Percentiles rank a stretch among this genome's conserved stretches.
phyloP scores from a whole-genome alignment of 495 filamentous ascomycete genomes.

The Neurospora hispaniola region DNA sequence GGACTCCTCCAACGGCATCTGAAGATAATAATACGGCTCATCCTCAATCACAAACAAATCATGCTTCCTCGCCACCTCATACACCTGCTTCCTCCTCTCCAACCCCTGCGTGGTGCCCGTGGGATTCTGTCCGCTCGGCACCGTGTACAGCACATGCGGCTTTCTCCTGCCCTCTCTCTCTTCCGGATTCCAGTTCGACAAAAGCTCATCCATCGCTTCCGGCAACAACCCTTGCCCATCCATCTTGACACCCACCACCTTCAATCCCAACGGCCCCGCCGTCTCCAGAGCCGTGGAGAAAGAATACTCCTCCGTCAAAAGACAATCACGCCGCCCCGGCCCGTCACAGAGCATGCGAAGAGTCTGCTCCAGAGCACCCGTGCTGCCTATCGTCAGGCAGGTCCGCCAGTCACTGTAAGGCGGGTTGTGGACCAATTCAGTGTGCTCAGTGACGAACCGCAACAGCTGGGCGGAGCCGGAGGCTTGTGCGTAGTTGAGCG shows the following conservation, averaged over 20 bases:
- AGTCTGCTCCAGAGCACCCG: slow-evolving; percentile 63
- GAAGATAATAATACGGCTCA: slow-evolving; percentile 94
- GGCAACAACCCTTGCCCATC: slow-evolving; percentile 71
- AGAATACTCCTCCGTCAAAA: slow-evolving; percentile 79
- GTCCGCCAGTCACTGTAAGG: slow-evolving; percentile 81
- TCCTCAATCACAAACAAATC: slow-evolving; percentile 87
- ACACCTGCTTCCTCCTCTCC: slow-evolving; percentile 57
- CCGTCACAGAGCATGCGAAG: slow-evolving; percentile 64
- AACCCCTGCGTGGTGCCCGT: slow-evolving; percentile 72
- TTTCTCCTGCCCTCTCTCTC: slow-evolving; percentile 48
- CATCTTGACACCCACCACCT: slow-evolving; percentile 61
- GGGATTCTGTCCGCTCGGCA: slow-evolving; percentile 85
- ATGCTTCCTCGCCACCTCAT: slow-evolving; percentile 67
- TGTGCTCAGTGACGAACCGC: slow-evolving; percentile 86
- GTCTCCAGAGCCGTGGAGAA: slow-evolving; percentile 79
- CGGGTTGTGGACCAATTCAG: slow-evolving; percentile 64
- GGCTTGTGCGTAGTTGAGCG: slow-evolving; percentile 84
- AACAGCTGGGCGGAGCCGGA: slow-evolving; percentile 77
- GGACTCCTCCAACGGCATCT: slow-evolving; percentile 64
- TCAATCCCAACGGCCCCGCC: slow-evolving; percentile 63
- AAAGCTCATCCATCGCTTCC: slow-evolving; percentile 49
- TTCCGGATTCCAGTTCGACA: slow-evolving; percentile 54
- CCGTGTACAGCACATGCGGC: slow-evolving; percentile 71
- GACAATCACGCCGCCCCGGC: slow-evolving; percentile 50
- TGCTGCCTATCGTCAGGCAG: slow-evolving; percentile 64